These are phyloP conservation scores for Porcisia deanei DNA, from an alignment of 208 protist genomes.

Conservation along the genomic window DNA sequence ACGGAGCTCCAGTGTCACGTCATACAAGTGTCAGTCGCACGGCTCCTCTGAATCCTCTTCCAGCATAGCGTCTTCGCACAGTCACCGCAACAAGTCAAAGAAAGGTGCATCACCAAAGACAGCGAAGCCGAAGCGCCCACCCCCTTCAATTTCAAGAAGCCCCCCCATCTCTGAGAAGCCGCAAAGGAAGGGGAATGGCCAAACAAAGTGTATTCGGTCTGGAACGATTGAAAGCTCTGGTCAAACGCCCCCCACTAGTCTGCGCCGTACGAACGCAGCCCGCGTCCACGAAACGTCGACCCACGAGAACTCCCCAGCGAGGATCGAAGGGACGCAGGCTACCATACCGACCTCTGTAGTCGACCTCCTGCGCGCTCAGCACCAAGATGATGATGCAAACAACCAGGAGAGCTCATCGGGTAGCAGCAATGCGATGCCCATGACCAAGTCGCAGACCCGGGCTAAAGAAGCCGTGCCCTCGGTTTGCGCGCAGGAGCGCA, in stretches of 20 bases:
- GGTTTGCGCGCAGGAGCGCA: neutral
- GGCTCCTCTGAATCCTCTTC: neutral
- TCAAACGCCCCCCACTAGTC: neutral
- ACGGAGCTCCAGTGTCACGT: neutral
- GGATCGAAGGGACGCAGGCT: too few species aligned
- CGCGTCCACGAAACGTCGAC: conserved; percentile 1
- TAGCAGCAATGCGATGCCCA: conserved; percentile 18
- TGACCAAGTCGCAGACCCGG: neutral
- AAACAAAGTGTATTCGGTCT: neutral
- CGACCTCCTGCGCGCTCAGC: conserved; percentile 21
- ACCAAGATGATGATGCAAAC: neutral
- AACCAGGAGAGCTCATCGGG: conserved; percentile 2
- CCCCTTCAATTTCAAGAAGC: neutral
- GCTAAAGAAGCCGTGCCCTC: neutral
- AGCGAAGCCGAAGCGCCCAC: neutral
- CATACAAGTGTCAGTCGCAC: neutral
- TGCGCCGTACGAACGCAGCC: neutral
- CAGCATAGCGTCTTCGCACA: neutral
- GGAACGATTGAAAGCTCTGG: neutral
- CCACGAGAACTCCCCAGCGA: neutral
- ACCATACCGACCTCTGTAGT: conserved; percentile 11
- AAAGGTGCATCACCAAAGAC: neutral
- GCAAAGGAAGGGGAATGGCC: neutral
- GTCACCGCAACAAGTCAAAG: neutral
- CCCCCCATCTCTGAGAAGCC: neutral